Percentiles rank a stretch among this genome's conserved stretches.
These are phyloP conservation scores for Hemisphaericaspora subhashii DNA, from an alignment of 1,139 yeast genomes.

Conservation along the genomic window DNA sequence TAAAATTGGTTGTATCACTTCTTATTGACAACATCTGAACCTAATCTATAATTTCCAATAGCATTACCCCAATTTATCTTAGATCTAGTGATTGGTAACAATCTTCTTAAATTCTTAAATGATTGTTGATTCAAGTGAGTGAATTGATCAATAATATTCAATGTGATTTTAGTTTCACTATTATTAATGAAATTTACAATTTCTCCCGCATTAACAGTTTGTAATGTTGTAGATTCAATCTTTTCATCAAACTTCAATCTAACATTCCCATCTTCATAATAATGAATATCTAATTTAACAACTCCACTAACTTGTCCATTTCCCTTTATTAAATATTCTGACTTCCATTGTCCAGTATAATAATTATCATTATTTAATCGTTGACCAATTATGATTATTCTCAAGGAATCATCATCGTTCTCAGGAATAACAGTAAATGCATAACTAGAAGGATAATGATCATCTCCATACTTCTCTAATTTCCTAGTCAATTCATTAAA, in stretches of 20 bases:
- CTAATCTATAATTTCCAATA: constrained; percentile 84
- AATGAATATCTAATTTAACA: constrained; percentile 75
- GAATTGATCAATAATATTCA: constrained; percentile 62
- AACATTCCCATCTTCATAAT: constrained; percentile 95
- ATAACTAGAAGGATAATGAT: constrained; percentile 55
- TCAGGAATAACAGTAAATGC: constrained; percentile 47
- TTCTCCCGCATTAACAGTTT: constrained; percentile 21
- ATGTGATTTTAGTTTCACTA: constrained; percentile 64
- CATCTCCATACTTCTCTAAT: constrained; percentile 42
- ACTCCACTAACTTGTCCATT: constrained; percentile 48
- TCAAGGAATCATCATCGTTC: constrained; percentile 24
- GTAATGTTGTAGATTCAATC: constrained; percentile 22
- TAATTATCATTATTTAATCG: constrained; percentile 74
- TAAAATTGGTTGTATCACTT: constrained; percentile 12
- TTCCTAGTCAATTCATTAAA: constrained; percentile 29
- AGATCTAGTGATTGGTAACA: constrained; percentile 87
- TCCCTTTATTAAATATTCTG: constrained; percentile 52
- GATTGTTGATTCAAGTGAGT: constrained; percentile 72
- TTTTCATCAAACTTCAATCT: constrained; percentile 59
- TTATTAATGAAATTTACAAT: constrained; percentile 54
- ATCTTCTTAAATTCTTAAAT: constrained; percentile 85
- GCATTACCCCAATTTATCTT: constrained; percentile 96
- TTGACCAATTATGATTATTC: constrained; percentile 65
- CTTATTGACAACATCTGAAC: constrained; percentile 70
- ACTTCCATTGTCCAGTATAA: constrained; percentile 90